Evolutionary conservation across 208 protist species (phyloP).

Genomic region (Acanthamoeba lenticulata): DNA sequence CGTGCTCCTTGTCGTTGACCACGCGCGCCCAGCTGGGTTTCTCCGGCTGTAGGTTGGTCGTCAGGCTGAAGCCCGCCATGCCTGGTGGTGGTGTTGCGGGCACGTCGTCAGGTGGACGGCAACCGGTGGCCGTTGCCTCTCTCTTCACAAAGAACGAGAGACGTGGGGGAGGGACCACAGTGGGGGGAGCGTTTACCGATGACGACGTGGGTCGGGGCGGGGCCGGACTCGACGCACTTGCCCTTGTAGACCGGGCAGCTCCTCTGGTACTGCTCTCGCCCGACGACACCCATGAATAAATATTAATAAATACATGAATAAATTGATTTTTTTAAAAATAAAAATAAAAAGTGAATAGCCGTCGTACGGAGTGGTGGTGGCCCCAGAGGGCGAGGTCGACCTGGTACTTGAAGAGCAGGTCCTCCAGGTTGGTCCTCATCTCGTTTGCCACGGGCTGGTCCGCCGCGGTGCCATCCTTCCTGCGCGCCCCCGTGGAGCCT

Average conservation of each 20-base stretch:
- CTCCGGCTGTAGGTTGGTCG: background rate
- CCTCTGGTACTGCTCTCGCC: background rate
- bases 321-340: background rate
- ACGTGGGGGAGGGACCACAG: too few species aligned
- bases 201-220: background rate
- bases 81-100: background rate
- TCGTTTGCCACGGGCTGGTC: background rate
- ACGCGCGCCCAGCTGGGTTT: background rate
- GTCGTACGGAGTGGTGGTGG: constrained; percentile 35
- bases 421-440: background rate
- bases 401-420: constrained; percentile 46
- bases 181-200: background rate
- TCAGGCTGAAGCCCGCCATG: background rate
- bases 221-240: background rate
- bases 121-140: too few species aligned
- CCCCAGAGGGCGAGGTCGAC: constrained; percentile 57
- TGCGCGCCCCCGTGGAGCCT: background rate
- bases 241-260: constrained; percentile 19
- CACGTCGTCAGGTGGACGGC: too few species aligned
- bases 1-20: background rate
- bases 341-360: background rate
- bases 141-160: too few species aligned
- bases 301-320: background rate
- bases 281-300: background rate
- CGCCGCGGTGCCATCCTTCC: background rate